Percentiles rank a stretch among this genome's conserved stretches.
Evolutionary conservation across 1,139 yeast genomes (phyloP).

Genomic region (Zygosaccharomyces sapae): DNA sequence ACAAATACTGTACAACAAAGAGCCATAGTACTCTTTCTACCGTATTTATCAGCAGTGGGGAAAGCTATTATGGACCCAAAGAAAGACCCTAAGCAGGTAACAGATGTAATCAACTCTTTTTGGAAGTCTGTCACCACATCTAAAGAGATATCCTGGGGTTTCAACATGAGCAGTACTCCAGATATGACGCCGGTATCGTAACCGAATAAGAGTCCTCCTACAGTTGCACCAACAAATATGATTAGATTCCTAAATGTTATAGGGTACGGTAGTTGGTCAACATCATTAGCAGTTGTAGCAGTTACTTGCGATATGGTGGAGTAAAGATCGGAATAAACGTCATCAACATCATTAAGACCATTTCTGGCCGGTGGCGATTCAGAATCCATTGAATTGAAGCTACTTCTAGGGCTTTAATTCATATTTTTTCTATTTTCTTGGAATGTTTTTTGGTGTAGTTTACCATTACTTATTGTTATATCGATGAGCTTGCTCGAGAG

Average conservation of each 20-base stretch:
- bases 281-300: constrained; percentile 27
- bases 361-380: background rate
- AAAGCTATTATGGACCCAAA: constrained; percentile 42
- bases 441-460: background rate
- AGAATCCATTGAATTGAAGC: constrained; percentile 3
- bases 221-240: constrained; percentile 33
- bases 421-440: background rate
- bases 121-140: constrained; percentile 31
- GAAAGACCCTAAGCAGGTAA: constrained; percentile 43
- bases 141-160: constrained; percentile 35
- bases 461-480: background rate
- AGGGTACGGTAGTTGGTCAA: constrained; percentile 29
- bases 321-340: constrained; percentile 31
- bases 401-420: background rate
- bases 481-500: background rate
- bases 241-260: constrained; percentile 21
- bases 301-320: constrained; percentile 32
- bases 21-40: constrained; percentile 40
- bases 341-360: constrained; percentile 19
- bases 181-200: constrained; percentile 44
- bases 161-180: constrained; percentile 40
- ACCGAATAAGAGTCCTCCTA: constrained; percentile 43
- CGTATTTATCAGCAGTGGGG: constrained; percentile 36
- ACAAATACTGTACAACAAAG: constrained; percentile 40
- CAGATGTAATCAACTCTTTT: constrained; percentile 42